Evolutionary conservation across 768 basidiomycete species (phyloP).

Genomic region (Sporobolomyces phaffii): DNA sequence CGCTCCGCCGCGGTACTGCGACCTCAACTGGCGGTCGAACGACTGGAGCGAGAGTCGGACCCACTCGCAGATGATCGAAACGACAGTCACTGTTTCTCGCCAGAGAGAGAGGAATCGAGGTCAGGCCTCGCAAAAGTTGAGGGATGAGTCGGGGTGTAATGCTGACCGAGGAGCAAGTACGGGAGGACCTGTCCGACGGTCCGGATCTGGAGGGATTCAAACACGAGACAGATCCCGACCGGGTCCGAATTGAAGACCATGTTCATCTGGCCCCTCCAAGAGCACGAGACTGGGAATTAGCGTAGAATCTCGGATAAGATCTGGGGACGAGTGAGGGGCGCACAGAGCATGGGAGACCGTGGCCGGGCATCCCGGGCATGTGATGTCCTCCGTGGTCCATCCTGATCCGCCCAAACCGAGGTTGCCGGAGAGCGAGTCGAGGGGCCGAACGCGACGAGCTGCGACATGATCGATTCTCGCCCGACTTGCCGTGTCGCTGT

Average conservation of each 20-base stretch:
- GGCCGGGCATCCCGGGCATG: neutral
- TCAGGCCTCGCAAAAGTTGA: neutral
- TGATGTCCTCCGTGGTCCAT: constrained; percentile 29
- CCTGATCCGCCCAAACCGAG: no score
- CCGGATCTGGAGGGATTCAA: constrained; percentile 21
- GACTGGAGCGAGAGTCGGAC: constrained; percentile 17
- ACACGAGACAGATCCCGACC: constrained; percentile 21
- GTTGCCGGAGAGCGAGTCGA: no score
- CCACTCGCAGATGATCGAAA: constrained; percentile 23
- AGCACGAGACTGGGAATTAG: no score
- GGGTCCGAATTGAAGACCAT: constrained; percentile 28
- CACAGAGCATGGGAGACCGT: neutral
- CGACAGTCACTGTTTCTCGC: neutral
- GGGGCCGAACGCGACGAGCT: no score
- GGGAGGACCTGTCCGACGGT: neutral
- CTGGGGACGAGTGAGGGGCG: neutral
- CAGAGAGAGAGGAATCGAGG: neutral
- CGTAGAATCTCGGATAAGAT: neutral
- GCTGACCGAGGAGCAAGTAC: constrained; percentile 11
- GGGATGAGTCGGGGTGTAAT: neutral
- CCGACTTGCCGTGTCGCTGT: no score
- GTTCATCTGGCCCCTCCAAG: constrained; percentile 6
- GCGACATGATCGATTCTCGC: no score
- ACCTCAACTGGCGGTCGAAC: constrained; percentile 28
- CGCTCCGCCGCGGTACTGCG: constrained; percentile 17